Conservation (phyloP, 129 eudicot species). For the Daucus carota region DNA sequence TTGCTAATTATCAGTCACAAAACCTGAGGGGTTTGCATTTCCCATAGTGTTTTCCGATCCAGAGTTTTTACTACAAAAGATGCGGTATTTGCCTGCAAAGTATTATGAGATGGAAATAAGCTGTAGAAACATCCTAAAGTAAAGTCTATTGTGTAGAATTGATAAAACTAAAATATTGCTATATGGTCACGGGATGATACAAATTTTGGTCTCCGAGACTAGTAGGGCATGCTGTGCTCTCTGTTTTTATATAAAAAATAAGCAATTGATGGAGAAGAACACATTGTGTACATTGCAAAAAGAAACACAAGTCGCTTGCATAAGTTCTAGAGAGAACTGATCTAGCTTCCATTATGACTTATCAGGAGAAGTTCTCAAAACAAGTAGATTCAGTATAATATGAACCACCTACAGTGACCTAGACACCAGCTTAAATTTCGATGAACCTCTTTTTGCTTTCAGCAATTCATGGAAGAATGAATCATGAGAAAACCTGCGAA, state of each 20-base stretch:
- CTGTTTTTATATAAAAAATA: neutral
- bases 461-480: too few species aligned
- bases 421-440: too few species aligned
- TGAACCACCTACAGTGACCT: neutral
- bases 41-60: conserved; percentile 98
- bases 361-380: neutral
- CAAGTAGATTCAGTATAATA: neutral
- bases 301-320: neutral
- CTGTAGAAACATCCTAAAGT: conserved; percentile 3
- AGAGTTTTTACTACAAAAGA: conserved; percentile 85
- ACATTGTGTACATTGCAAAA: neutral
- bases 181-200: neutral
- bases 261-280: neutral
- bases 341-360: neutral
- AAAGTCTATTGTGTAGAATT: neutral
- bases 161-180: neutral
- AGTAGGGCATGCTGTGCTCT: neutral
- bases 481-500: too few species aligned
- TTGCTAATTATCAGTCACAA: neutral
- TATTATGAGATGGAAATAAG: neutral
- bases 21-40: conserved; percentile 99
- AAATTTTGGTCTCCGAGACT: neutral
- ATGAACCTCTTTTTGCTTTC: too few species aligned
- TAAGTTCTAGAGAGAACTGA: neutral
- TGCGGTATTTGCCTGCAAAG: conserved; percentile 68